Evolutionary conservation across 495 filamentous ascomycete genomes (phyloP), one percentile per base, ranked within the genome.

Genomic region (Daldinia decipiens): DNA sequence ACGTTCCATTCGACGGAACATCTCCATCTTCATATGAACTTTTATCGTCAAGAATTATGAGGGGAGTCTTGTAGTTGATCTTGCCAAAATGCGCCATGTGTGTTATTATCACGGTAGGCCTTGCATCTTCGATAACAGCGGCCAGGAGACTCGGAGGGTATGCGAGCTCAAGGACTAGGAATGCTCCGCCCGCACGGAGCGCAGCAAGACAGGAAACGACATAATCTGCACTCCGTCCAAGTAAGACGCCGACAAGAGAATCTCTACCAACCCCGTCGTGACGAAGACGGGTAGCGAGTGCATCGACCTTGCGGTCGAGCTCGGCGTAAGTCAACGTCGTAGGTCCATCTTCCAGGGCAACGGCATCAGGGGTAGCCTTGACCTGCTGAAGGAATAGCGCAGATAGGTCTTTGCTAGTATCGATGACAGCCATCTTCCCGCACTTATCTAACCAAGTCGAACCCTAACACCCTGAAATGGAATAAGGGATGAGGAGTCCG

Each of bases 141-240:
- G 86, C 83, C 62, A 92, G 75, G 38, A 92, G 79, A 31, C 84
- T 85, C 0, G 87, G 83, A 0, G 89, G 89, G 71, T 92, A 92
- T 29, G 89, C 89, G 21, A 91, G 82, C 73, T 92, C 89, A 0
- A 91, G 84, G 9, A 91, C 88, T 0, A 92, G 82, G 67, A 91
- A 92, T n/a, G 89, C 88, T 29, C 89, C 89, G 21, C 89, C 89
- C 1, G 89, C 89, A 31, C 88, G 86, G 45, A 91, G 83, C 5
- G 87, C 86, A 27, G 89, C 89, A 43, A 92, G 79, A 74, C 88
- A 91, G 26, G 88, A 86, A 77, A 92, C 88, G 70, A 92, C 88
- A 74, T 91, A 91, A 75, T 91, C 80, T 19, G 89, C 88, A 68
- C 87, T 90, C 5, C 89, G 85, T 36, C 87, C 88, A 59, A 92